Evolutionary conservation across 2,329 filamentous ascomycete species (phyloP).

Genomic region (Exophiala bonariae): DNA sequence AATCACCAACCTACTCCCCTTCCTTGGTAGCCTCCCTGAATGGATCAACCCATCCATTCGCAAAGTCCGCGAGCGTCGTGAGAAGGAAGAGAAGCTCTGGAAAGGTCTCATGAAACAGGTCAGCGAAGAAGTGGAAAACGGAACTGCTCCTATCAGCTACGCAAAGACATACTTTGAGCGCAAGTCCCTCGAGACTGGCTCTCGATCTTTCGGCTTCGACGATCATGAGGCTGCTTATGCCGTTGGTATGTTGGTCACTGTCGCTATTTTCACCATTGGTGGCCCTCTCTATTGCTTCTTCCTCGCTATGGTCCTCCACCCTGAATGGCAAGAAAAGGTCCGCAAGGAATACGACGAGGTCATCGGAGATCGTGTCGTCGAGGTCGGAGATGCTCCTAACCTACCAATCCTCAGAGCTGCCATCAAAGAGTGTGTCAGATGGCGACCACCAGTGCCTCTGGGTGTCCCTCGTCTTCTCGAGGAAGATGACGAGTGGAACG

Average conservation of each 20-base stretch:
- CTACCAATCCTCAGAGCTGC: constrained; percentile 42
- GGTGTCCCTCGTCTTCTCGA: constrained; percentile 54
- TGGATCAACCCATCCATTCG: constrained; percentile 29
- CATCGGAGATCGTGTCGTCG: constrained; percentile 44
- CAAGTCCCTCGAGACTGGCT: constrained; percentile 5
- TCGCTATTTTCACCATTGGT: constrained; percentile 31
- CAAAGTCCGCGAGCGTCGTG: constrained; percentile 27
- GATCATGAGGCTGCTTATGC: constrained; percentile 31
- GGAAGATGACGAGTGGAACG: constrained; percentile 51
- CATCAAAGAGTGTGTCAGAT: constrained; percentile 46
- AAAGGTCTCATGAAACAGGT: constrained; percentile 30
- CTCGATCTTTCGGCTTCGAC: constrained; percentile 18
- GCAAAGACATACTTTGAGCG: constrained; percentile 27
- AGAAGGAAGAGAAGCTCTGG: constrained; percentile 32
- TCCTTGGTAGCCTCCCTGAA: constrained; percentile 28
- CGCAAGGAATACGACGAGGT: constrained; percentile 48
- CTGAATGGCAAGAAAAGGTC: constrained; percentile 47
- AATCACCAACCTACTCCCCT: constrained; percentile 28
- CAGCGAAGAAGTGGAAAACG: constrained; percentile 25
- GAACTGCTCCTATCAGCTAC: constrained; percentile 27
- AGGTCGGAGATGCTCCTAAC: constrained; percentile 40
- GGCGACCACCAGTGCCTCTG: constrained; percentile 50
- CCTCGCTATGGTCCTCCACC: constrained; percentile 50
- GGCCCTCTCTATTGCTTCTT: constrained; percentile 30
- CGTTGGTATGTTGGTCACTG: constrained; percentile 29